Conservation (phyloP, 371 early-diverging fungal species). For the Actinomortierella ambigua region DNA sequence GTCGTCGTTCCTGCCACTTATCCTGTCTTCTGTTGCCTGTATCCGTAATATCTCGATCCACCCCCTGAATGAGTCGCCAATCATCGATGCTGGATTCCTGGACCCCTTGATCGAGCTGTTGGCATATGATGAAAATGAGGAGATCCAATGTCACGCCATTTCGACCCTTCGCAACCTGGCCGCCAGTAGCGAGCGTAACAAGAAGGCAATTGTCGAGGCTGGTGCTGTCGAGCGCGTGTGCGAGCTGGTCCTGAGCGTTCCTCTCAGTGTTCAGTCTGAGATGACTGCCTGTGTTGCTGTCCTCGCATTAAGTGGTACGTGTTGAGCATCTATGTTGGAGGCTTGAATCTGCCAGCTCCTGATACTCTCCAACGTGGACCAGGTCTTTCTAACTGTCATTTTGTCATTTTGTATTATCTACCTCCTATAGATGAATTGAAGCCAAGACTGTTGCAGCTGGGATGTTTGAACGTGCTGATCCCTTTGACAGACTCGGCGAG, state of each 20-base stretch:
- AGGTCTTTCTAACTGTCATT: background rate
- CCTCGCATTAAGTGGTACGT: conserved; percentile 71
- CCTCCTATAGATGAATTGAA: conserved; percentile 70
- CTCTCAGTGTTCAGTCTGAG: conserved; percentile 75
- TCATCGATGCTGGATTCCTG: conserved; percentile 84
- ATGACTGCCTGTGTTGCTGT: conserved; percentile 92
- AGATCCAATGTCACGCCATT: conserved; percentile 88
- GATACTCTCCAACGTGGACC: background rate
- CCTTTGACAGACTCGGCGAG: conserved; percentile 68
- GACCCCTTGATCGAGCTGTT: conserved; percentile 75
- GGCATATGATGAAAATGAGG: conserved; percentile 77
- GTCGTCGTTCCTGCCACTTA: conserved; percentile 78
- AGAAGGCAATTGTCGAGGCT: conserved; percentile 76
- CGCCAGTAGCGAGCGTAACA: conserved; percentile 82
- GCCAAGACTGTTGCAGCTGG: conserved; percentile 66
- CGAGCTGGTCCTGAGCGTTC: conserved; percentile 62
- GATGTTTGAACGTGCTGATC: conserved; percentile 71
- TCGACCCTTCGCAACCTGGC: conserved; percentile 88
- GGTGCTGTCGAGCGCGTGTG: conserved; percentile 82
- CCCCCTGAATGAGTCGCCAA: conserved; percentile 84
- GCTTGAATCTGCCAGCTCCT: too few species aligned
- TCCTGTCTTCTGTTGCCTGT: conserved; percentile 91
- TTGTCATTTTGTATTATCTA: background rate
- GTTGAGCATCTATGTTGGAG: background rate
- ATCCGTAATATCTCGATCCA: conserved; percentile 93